Evolutionary conservation across 805 yeast genomes (phyloP), one percentile per base, ranked within the genome.

Genomic region (Cyberlindnera bimundalis): DNA sequence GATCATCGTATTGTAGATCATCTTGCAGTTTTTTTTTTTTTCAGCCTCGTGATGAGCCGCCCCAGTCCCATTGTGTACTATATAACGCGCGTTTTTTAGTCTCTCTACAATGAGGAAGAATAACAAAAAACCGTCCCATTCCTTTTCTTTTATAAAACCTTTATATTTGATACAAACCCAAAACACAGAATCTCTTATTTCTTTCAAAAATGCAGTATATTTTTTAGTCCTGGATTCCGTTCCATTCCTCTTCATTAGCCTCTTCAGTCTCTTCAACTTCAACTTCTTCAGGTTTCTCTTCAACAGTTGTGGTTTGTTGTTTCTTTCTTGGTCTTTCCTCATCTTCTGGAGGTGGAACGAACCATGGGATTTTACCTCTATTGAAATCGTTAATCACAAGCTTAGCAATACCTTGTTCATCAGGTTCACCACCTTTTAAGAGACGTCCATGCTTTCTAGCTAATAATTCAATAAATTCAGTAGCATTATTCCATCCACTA

Each of bases 291-390:
- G 43, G 39, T 17, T 39, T 45, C 6, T 35, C 42, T 3, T 20
- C 33, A 7, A 31, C 44, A 4, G 33, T 32, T n/a, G 30, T 29
- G 11, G 36, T 43, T 29, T 42, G 57, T 30, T 41, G 48, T 46
- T 55, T 60, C 46, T 55, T 53, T 40, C 59, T 58, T 30, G 61
- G 58, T 51, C 60, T 57, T 35, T 56, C 82, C 43, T 67, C 81
- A 32, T 80, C 85, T 51, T 81, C 76, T 30, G 98, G 97, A 21
- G 99, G 99, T 20, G 93, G 80, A 24, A 87, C 87, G 61, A 91
- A 91, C 99, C 99, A 91, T 18, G 99, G 99, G 40, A 91, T 91
- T 58, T 88, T 87, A 47, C 99, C 99, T 65, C 99, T 78, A 66
- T 89, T 91, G 73, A 91, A 91, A 63, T 91, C 99, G 54, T 88